phyloP scores from a whole-genome alignment of 2,329 filamentous ascomycete species.

The Phialemoniopsis sp. region DNA sequence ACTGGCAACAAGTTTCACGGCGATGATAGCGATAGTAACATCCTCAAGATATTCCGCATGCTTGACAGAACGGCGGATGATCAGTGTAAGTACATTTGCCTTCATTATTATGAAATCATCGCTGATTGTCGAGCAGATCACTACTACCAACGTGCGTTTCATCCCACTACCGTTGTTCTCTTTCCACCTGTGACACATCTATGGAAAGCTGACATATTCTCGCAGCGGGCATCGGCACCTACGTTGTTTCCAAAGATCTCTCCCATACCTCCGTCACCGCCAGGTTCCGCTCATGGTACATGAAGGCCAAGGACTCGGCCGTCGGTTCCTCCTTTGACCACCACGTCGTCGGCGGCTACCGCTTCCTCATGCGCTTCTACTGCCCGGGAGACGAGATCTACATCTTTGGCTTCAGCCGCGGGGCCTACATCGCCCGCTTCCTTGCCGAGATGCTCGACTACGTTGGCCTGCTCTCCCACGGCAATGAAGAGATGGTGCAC shows the following conservation, averaged over 20 bases:
- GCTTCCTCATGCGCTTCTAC: slow-evolving; percentile 74
- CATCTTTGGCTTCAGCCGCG: slow-evolving; percentile 70
- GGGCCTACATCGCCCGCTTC: slow-evolving; percentile 70
- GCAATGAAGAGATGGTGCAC: slow-evolving; percentile 79
- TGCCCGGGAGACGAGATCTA: slow-evolving; percentile 61
- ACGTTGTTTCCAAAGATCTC: slow-evolving; percentile 57
- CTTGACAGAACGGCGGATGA: slow-evolving; percentile 58
- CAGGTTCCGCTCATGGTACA: slow-evolving; percentile 61
- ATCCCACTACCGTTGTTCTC: background rate
- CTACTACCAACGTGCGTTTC: slow-evolving; percentile 55
- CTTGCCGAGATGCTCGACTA: slow-evolving; percentile 82
- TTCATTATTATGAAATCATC: slow-evolving; percentile 2
- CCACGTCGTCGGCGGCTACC: slow-evolving; percentile 80
- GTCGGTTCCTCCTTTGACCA: slow-evolving; percentile 77
- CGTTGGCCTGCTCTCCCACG: slow-evolving; percentile 72
- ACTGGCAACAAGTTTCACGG: slow-evolving; percentile 62
- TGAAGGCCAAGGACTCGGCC: slow-evolving; percentile 74
- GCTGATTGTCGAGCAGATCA: slow-evolving; percentile 29
- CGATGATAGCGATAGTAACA: slow-evolving; percentile 60
- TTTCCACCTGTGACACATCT: background rate
- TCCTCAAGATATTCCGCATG: slow-evolving; percentile 69
- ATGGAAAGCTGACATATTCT: slow-evolving; percentile 1
- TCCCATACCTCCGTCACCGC: slow-evolving; percentile 52
- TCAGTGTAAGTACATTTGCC: slow-evolving; percentile 40
- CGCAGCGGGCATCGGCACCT: slow-evolving; percentile 67